Evolutionary conservation across 179 eudicot species (phyloP).

Genomic region (Spergularia azorica): DNA sequence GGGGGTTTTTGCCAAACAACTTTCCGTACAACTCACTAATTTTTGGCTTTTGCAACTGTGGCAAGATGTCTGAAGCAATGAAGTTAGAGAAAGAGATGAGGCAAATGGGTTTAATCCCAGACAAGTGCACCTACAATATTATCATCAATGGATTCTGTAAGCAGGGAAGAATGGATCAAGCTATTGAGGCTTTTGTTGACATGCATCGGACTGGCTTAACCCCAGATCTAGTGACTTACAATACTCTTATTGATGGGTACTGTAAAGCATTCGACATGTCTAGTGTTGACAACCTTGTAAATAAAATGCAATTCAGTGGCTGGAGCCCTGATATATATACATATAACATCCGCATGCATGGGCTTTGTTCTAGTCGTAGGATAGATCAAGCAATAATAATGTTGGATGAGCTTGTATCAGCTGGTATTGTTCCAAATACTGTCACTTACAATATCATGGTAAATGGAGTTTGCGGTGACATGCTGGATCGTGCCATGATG

Average conservation of each 20-base stretch:
- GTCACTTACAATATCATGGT: slow-evolving; percentile 88
- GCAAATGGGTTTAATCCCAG: slow-evolving; percentile 70
- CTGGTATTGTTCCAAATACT: slow-evolving; percentile 73
- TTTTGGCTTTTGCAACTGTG: slow-evolving; percentile 57
- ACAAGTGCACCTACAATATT: slow-evolving; percentile 67
- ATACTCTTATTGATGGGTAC: slow-evolving; percentile 83
- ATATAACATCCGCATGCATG: slow-evolving; percentile 79
- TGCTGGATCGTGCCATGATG: slow-evolving; percentile 80
- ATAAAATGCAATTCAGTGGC: slow-evolving; percentile 58
- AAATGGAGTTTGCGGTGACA: slow-evolving; percentile 73
- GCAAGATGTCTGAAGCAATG: slow-evolving; percentile 60
- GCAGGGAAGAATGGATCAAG: slow-evolving; percentile 72
- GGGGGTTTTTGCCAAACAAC: slow-evolving; percentile 75
- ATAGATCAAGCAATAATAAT: slow-evolving; percentile 65
- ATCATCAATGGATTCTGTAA: slow-evolving; percentile 79
- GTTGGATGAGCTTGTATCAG: slow-evolving; percentile 75
- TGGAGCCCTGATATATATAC: slow-evolving; percentile 83
- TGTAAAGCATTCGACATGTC: slow-evolving; percentile 68
- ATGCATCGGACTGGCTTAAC: slow-evolving; percentile 64
- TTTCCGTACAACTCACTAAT: slow-evolving; percentile 82
- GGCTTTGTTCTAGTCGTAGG: slow-evolving; percentile 58
- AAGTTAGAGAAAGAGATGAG: slow-evolving; percentile 80
- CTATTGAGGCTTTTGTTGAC: slow-evolving; percentile 54
- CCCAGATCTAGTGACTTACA: slow-evolving; percentile 86
- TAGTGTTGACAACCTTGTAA: slow-evolving; percentile 53